phyloP scores from a whole-genome alignment of 441 rosid species.

The Erodium moschatum region DNA sequence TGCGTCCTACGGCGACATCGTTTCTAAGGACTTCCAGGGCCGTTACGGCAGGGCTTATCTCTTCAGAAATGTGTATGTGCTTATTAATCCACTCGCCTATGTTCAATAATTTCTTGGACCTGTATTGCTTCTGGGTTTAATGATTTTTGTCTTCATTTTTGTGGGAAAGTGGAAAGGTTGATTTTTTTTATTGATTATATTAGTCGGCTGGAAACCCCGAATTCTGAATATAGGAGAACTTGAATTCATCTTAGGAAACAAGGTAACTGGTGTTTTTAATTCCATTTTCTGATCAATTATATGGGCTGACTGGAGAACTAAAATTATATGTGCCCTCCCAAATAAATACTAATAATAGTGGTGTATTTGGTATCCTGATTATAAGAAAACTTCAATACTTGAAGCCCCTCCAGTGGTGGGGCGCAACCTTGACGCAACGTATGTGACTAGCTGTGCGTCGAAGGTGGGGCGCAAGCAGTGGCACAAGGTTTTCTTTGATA shows the following conservation, averaged over 20 bases:
- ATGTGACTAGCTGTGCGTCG: too few relatives aligned
- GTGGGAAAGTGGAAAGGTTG: neutral
- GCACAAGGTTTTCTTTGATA: too few relatives aligned
- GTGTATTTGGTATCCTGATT: neutral
- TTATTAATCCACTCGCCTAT: too few relatives aligned
- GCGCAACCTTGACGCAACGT: too few relatives aligned
- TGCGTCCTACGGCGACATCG: conserved; percentile 36
- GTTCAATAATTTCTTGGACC: neutral
- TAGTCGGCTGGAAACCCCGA: neutral
- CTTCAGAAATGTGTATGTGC: conserved; percentile 31
- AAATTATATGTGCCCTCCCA: too few relatives aligned
- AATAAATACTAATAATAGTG: neutral
- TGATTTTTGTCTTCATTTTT: neutral
- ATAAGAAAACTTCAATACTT: neutral
- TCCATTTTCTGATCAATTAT: neutral
- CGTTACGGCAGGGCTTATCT: conserved; percentile 37
- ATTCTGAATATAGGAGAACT: neutral
- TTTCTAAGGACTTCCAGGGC: conserved; percentile 36
- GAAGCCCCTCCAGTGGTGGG: too few relatives aligned
- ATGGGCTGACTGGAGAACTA: too few relatives aligned
- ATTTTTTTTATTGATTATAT: neutral
- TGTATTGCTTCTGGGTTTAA: neutral
- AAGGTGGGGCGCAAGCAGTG: too few relatives aligned
- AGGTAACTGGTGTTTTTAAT: neutral
- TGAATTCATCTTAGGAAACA: neutral